Conservation (phyloP, 305 asterid species). For the Fraxinus latifolia region DNA sequence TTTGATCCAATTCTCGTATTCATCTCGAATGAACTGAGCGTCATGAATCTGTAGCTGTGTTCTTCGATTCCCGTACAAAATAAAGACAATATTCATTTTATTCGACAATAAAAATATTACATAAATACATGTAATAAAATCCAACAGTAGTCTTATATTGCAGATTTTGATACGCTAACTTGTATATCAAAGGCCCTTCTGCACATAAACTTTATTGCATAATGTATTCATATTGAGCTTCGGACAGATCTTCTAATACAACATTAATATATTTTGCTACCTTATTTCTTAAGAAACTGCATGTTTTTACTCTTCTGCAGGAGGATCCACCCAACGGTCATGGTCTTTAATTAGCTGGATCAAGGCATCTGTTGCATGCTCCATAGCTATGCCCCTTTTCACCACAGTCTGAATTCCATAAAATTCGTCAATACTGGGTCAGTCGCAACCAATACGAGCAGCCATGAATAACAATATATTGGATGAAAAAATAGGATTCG, state of each 20-base stretch:
- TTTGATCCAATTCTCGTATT: not conserved
- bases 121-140: not conserved
- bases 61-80: not conserved
- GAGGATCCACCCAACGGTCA: constrained; percentile 90
- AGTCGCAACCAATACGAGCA: not conserved
- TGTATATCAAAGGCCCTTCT: not conserved
- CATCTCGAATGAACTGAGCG: not conserved
- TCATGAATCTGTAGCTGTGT: not conserved
- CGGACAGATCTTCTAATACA: not conserved
- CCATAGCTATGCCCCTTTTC: constrained; percentile 75
- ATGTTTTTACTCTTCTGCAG: constrained; percentile 49
- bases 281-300: constrained; percentile 10
- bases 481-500: not conserved
- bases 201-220: not conserved
- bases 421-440: not conserved
- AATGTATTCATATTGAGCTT: not conserved
- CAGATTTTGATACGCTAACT: not conserved
- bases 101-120: not conserved
- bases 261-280: not conserved
- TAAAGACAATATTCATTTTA: not conserved
- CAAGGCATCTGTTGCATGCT: constrained; percentile 75
- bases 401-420: constrained; percentile 58
- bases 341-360: constrained; percentile 87
- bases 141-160: not conserved
- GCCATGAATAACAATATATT: not conserved